Conservation (phyloP, 371 early-diverging fungal genomes). For the Mortierella sp. region DNA sequence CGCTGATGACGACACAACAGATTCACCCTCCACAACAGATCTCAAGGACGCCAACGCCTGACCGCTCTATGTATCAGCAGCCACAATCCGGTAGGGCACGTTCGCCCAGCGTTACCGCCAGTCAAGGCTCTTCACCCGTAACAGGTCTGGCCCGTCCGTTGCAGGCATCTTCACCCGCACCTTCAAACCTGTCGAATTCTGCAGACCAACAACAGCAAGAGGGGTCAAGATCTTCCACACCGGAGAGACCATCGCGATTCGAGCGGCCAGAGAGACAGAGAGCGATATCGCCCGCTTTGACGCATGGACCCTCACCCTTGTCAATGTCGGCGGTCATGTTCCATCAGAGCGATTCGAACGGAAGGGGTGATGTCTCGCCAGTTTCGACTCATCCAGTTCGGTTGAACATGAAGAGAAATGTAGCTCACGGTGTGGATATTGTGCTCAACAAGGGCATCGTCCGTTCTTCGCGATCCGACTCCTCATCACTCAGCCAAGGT, state of each 20-base stretch:
- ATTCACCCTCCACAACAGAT: conserved; percentile 32
- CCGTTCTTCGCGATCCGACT: conserved; percentile 34
- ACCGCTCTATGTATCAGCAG: conserved; percentile 19
- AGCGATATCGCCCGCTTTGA: conserved; percentile 41
- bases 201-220: conserved; percentile 48
- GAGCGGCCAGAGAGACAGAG: conserved; percentile 55
- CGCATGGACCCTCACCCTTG: conserved; percentile 51
- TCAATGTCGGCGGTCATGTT: conserved; percentile 40
- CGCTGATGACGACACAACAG: conserved; percentile 35
- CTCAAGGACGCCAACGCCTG: conserved; percentile 51
- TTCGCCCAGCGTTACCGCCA: conserved; percentile 35
- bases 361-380: conserved; percentile 9
- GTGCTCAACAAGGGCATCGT: conserved; percentile 50
- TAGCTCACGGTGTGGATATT: conserved; percentile 54
- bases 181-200: conserved; percentile 44
- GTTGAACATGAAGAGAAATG: conserved; percentile 40
- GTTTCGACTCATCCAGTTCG: conserved; percentile 6
- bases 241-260: conserved; percentile 52
- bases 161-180: conserved; percentile 52
- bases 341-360: conserved; percentile 7
- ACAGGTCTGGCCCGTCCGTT: conserved; percentile 26
- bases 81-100: conserved; percentile 19
- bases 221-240: conserved; percentile 34
- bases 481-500: conserved; percentile 3
- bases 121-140: conserved; percentile 35